Evolutionary conservation across 306 rosid genomes (phyloP).

Genomic region (Dryas octopetala): DNA sequence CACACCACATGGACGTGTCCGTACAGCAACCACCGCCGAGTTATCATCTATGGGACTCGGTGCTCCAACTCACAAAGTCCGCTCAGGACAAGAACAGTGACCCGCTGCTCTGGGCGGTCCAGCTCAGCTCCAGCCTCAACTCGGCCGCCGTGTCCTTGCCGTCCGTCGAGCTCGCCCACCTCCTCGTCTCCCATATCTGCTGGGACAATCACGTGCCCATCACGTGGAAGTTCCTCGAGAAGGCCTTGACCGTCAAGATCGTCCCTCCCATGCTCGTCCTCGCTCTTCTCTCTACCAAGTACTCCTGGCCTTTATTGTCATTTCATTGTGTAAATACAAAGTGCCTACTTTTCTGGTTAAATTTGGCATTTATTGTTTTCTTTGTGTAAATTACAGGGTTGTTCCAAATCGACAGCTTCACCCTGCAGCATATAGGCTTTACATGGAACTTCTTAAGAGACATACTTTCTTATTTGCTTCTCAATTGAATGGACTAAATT

Average conservation of each 20-base stretch:
- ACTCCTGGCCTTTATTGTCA: neutral
- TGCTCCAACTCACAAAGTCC: conserved; percentile 57
- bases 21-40: conserved; percentile 25
- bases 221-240: conserved; percentile 82
- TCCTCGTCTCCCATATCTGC: conserved; percentile 74
- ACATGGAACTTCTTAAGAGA: conserved; percentile 72
- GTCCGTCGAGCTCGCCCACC: conserved; percentile 72
- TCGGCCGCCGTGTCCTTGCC: conserved; percentile 58
- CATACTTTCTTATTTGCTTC: conserved; percentile 41
- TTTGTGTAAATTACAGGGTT: conserved; percentile 47
- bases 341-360: conserved; percentile 7
- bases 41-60: conserved; percentile 51
- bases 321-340: neutral
- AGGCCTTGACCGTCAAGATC: conserved; percentile 51
- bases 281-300: conserved; percentile 79
- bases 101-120: conserved; percentile 63
- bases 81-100: conserved; percentile 60
- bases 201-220: conserved; percentile 66
- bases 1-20: conserved; percentile 36
- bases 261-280: conserved; percentile 73
- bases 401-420: conserved; percentile 61
- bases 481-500: conserved; percentile 48
- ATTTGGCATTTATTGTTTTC: conserved; percentile 16
- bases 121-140: conserved; percentile 43
- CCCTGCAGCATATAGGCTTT: conserved; percentile 74